These are phyloP conservation scores for Hypoxylon rubiginosum DNA, from an alignment of 2,329 filamentous ascomycete genomes.

Conservation along the genomic window DNA sequence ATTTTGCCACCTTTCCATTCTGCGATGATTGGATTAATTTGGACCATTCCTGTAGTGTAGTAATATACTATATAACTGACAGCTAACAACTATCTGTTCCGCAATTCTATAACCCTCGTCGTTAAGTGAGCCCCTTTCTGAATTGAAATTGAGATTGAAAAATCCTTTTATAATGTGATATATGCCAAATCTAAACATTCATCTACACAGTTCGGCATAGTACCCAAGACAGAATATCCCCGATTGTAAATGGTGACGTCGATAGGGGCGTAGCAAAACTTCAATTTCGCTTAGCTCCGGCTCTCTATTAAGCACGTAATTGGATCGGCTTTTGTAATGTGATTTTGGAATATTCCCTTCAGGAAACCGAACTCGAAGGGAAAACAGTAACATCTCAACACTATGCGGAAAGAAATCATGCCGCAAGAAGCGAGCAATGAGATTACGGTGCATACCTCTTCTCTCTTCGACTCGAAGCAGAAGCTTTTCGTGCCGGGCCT, in stretches of 20 bases:
- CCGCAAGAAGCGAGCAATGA: slow-evolving; percentile 15
- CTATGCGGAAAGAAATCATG: slow-evolving; percentile 23
- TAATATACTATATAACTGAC: not conserved
- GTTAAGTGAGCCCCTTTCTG: not conserved
- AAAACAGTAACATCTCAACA: not conserved
- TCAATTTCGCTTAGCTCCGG: not conserved
- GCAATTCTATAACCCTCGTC: not conserved
- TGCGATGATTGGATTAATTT: not conserved
- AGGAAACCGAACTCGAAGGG: not conserved
- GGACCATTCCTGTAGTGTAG: not conserved
- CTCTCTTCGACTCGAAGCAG: slow-evolving; percentile 47
- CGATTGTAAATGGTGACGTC: slow-evolving; percentile 1
- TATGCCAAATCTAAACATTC: not conserved
- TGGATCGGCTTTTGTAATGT: not conserved
- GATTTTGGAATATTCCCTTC: not conserved
- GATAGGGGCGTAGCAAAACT: not conserved
- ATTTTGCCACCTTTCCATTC: too few relatives aligned
- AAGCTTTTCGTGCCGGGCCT: slow-evolving; percentile 43
- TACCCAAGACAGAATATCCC: not conserved
- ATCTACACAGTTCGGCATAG: not conserved
- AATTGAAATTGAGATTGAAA: not conserved
- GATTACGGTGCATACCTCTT: slow-evolving; percentile 45
- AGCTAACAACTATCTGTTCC: not conserved
- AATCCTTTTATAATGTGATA: not conserved
- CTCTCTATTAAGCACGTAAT: not conserved